Evolutionary conservation across 768 basidiomycete genomes (phyloP).

Genomic region (Phylloporus sp.): DNA sequence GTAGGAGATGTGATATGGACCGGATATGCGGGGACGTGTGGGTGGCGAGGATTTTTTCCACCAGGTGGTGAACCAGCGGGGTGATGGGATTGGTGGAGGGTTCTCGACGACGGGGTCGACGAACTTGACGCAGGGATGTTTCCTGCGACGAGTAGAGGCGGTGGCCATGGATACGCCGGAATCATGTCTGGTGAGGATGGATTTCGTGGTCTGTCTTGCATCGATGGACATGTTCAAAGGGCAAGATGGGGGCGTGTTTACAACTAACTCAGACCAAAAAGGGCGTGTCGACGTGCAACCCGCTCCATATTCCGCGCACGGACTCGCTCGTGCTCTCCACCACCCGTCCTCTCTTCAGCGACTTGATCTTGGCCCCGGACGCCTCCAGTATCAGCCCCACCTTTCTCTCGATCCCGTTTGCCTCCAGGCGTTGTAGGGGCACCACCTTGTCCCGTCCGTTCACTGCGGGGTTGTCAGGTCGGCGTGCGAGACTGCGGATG

Average conservation of each 20-base stretch:
- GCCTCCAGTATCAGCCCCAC: conserved; percentile 80
- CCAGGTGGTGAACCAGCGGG: conserved; percentile 28
- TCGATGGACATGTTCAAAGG: conserved; percentile 10
- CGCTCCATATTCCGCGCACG: conserved; percentile 86
- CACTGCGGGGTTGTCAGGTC: conserved; percentile 47
- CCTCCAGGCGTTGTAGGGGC: conserved; percentile 68
- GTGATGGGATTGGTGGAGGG: too few species aligned
- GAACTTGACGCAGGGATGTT: conserved; percentile 59
- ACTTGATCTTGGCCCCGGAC: conserved; percentile 80
- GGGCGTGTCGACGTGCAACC: conserved; percentile 74
- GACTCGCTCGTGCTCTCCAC: conserved; percentile 79
- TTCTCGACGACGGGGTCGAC: too few species aligned
- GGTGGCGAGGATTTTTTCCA: conserved; percentile 22
- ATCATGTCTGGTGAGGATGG: conserved; percentile 52
- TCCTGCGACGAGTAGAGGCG: conserved; percentile 22
- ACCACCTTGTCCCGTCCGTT: conserved; percentile 89
- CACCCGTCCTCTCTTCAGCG: conserved; percentile 57
- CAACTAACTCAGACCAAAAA: conserved; percentile 41
- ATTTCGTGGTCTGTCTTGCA: conserved; percentile 38
- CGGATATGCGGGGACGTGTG: conserved; percentile 28
- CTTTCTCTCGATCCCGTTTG: conserved; percentile 70
- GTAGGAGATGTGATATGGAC: conserved; percentile 28
- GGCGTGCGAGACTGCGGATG: conserved; percentile 8
- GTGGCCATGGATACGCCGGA: conserved; percentile 43
- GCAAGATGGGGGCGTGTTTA: conserved; percentile 30